These are phyloP conservation scores for Colletotrichum shisoi DNA, from an alignment of 2,329 filamentous ascomycete genomes.

Conservation along the genomic window DNA sequence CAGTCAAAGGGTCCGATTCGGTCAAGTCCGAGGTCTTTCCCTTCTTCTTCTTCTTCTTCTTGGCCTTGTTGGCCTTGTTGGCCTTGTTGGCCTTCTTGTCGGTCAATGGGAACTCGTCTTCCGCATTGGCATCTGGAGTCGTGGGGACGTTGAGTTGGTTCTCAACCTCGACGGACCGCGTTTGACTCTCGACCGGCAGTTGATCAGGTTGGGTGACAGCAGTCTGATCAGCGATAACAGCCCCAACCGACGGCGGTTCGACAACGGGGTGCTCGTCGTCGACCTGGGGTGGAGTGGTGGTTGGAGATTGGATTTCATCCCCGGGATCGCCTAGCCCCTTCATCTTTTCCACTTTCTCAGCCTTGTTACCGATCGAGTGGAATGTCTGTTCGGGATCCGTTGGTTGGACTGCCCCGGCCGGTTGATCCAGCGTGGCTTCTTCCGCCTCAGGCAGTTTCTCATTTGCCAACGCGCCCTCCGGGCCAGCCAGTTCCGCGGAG, in stretches of 20 bases:
- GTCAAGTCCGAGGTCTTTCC: conserved; percentile 7
- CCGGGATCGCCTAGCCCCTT: conserved; percentile 37
- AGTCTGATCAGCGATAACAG: neutral
- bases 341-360: conserved; percentile 31
- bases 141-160: conserved; percentile 38
- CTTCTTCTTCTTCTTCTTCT: conserved; percentile 39
- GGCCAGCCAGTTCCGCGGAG: conserved; percentile 16
- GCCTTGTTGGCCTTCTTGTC: conserved; percentile 36
- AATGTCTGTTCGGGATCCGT: conserved; percentile 40
- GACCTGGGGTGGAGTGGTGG: neutral
- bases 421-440: neutral
- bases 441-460: neutral
- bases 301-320: neutral
- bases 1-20: conserved; percentile 39
- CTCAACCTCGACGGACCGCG: conserved; percentile 30
- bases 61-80: conserved; percentile 34
- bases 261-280: neutral
- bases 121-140: conserved; percentile 26
- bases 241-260: neutral
- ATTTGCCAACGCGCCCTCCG: conserved; percentile 21
- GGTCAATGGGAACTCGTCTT: conserved; percentile 36
- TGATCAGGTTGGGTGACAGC: neutral
- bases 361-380: conserved; percentile 27
- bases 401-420: neutral
- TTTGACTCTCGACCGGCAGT: neutral